phyloP scores from a whole-genome alignment of 2,329 filamentous ascomycete genomes.

The Aspergillus phoenicis region DNA sequence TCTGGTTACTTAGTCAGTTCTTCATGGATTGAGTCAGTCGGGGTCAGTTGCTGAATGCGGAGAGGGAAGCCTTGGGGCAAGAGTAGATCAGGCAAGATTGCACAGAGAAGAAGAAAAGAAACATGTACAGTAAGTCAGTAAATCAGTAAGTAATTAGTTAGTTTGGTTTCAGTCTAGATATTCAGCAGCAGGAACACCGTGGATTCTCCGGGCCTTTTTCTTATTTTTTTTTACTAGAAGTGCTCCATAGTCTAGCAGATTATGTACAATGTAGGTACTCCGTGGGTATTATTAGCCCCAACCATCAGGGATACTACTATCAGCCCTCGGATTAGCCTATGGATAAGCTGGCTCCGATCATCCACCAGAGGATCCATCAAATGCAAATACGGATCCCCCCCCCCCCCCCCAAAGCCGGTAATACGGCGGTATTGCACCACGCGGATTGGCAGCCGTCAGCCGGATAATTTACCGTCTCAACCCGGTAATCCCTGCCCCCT shows the following conservation, averaged over 20 bases:
- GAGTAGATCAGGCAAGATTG: neutral
- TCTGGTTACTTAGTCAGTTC: neutral
- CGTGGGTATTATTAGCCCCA: too few relatives aligned
- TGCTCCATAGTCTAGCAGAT: neutral
- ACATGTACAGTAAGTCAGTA: neutral
- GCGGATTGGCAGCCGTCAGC: neutral
- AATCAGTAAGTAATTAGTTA: neutral
- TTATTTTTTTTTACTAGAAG: neutral
- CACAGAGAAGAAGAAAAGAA: too few relatives aligned
- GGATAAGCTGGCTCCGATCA: conserved; percentile 1
- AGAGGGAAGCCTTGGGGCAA: neutral
- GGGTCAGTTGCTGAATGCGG: conserved; percentile 2
- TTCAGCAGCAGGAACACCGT: neutral
- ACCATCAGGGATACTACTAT: neutral
- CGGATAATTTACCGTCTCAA: conserved; percentile 11
- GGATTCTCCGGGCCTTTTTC: neutral
- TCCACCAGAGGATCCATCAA: neutral
- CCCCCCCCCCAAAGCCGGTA: neutral
- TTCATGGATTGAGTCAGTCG: neutral
- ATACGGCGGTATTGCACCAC: neutral
- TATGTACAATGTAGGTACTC: neutral
- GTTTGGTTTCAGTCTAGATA: neutral
- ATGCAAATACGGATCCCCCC: neutral
- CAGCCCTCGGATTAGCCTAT: neutral
- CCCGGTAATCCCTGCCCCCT: conserved; percentile 1